Evolutionary conservation across 495 filamentous ascomycete species (phyloP).

Genomic region (Pseudomonodictys pantanalensis): DNA sequence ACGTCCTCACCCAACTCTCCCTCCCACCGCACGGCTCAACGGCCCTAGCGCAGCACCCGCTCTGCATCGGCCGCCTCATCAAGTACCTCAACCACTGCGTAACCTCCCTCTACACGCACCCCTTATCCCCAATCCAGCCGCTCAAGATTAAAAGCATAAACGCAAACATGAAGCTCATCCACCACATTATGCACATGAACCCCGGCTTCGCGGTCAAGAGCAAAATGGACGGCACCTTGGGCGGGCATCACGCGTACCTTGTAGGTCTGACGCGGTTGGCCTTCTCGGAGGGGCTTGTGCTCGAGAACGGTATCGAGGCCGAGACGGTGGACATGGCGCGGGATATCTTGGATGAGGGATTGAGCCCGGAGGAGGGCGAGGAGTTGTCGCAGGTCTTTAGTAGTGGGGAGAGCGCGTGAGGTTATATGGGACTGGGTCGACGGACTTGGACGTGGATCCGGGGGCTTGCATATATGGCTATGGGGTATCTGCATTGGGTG

Average conservation of each 20-base stretch:
- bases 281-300: conserved; percentile 59
- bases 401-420: not conserved
- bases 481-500: not conserved
- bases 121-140: conserved; percentile 18
- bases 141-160: conserved; percentile 55
- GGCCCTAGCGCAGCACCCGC: conserved; percentile 54
- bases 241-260: conserved; percentile 64
- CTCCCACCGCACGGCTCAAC: conserved; percentile 49
- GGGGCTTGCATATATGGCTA: not conserved
- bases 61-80: conserved; percentile 57
- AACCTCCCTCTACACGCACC: conserved; percentile 56
- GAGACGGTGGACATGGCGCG: conserved; percentile 66
- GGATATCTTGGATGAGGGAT: conserved; percentile 59
- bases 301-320: conserved; percentile 65
- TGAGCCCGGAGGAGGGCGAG: conserved; percentile 70
- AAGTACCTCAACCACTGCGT: conserved; percentile 62
- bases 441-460: not conserved
- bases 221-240: conserved; percentile 56
- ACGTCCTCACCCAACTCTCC: conserved; percentile 53
- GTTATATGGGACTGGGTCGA: not conserved
- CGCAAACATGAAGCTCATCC: conserved; percentile 58
- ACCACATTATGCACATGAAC: conserved; percentile 54
- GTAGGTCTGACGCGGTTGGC: conserved; percentile 65
- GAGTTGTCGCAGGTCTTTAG: conserved; percentile 57
- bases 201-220: conserved; percentile 52